Base-by-base conservation (phyloP, 176 grass and related monocot species). In the Cymbopogon citratus region DNA sequence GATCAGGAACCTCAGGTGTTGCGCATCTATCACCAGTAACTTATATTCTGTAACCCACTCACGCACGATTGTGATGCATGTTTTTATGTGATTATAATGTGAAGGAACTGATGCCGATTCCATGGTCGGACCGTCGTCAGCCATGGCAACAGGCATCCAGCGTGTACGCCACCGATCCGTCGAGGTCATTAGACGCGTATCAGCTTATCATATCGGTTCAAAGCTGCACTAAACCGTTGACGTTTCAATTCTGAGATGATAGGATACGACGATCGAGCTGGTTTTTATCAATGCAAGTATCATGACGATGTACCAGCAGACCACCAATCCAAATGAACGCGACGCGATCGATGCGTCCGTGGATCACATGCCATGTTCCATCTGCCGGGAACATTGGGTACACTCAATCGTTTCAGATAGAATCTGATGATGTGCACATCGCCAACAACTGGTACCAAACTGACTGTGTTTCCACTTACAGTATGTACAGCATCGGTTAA, bases 201-300 rank as follows among this genome's bases (percentile, higher is more conserved):
- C 87, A 71, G 82, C 82, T 89, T 89, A 89, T 89, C 77, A 70
- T 0, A 70, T 0, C 70, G 29, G 63, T 29, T 70, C 76, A 62
- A 85, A 51, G 3, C 15, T 51, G 49, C 70, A 75, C 76, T 84
- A 33, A 52, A 3, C 5, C 28, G 60, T 79, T 88, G 81, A 80
- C 62, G 35, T 61, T 27, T 34, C 59, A 25, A 25, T 27, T 62
- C 24, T 14, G 24, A 26, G 10, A 25, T 12, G 6, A 28, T n/a
- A 52, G 18, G 18, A n/a, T 23, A n/a, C 26, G 8, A n/a, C 21
- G 56, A 60, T n/a, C 18, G 56, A 57, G 52, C 52, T 10, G 21
- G 21, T 59, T 59, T 19, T 52, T 3, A 23, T n/a, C 3, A 9
- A 5, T 54, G 54, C 56, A 60, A 60, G 5, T 60, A 60, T 60